Conservation (phyloP, 257 asterid genomes). For the Linaria vulgaris region DNA sequence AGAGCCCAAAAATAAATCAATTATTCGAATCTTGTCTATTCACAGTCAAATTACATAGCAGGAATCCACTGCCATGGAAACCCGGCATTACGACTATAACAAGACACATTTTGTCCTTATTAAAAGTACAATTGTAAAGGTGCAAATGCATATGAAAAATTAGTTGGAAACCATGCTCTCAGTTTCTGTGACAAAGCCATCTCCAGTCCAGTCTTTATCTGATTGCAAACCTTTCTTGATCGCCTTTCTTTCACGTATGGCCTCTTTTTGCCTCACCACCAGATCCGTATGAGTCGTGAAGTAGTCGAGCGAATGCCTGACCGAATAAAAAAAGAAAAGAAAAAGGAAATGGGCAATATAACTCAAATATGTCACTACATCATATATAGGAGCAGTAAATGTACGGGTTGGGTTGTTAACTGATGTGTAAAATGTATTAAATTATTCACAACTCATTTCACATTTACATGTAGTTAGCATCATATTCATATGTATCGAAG, state of each 20-base stretch:
- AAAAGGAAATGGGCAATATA: neutral
- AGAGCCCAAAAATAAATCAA: no score
- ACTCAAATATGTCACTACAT: neutral
- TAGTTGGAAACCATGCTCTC: slow-evolving; percentile 94
- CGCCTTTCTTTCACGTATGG: slow-evolving; percentile 65
- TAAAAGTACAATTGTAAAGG: neutral
- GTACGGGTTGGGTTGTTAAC: no score
- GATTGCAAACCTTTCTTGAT: slow-evolving; percentile 76
- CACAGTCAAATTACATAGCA: no score
- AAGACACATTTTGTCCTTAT: neutral
- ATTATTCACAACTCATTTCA: no score
- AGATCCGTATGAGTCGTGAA: slow-evolving; percentile 74
- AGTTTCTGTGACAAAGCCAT: slow-evolving; percentile 79
- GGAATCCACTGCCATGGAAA: no score
- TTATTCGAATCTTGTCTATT: no score
- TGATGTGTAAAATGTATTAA: no score
- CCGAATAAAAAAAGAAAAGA: neutral
- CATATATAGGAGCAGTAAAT: neutral
- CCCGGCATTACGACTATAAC: no score
- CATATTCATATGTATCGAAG: neutral
- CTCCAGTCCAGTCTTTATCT: slow-evolving; percentile 97
- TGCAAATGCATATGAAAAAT: slow-evolving; percentile 22
- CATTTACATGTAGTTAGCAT: no score
- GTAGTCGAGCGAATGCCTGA: slow-evolving; percentile 67
- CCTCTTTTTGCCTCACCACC: slow-evolving; percentile 69